A percentile compares a stretch with the other conserved stretches of the same genome.
Evolutionary conservation across 192 early-diverging fungal species (phyloP).

Genomic region (Rhizophagus clarus): DNA sequence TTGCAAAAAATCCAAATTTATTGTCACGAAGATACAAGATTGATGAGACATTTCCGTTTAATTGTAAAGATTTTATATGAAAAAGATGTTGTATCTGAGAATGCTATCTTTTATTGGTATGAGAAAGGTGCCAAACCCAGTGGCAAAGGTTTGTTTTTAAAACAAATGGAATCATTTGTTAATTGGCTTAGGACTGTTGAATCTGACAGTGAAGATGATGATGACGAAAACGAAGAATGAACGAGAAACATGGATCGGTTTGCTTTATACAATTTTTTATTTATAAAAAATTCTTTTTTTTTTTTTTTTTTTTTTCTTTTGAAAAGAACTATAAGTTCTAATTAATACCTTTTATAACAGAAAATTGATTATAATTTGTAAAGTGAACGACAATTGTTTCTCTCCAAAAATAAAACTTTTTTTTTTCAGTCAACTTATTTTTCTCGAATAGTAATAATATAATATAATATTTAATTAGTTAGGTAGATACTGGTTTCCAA

Average conservation of each 20-base stretch:
- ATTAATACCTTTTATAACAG: too few species aligned
- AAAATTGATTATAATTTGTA: too few species aligned
- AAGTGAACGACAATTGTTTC: too few species aligned
- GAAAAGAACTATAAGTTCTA: too few species aligned
- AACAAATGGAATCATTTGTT: conserved; percentile 92
- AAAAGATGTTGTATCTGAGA: conserved; percentile 87
- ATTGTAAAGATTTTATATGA: conserved; percentile 87
- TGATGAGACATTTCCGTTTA: conserved; percentile 84
- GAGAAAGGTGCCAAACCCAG: conserved; percentile 87
- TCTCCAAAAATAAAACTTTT: too few species aligned
- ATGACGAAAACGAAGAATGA: not conserved
- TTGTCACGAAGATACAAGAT: conserved; percentile 87
- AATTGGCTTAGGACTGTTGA: conserved; percentile 77
- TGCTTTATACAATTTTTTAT: not conserved
- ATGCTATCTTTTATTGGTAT: conserved; percentile 91
- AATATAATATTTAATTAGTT: not conserved
- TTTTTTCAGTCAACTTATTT: too few species aligned
- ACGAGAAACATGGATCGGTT: not conserved
- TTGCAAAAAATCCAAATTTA: conserved; percentile 84
- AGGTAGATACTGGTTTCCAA: conserved; percentile 45
- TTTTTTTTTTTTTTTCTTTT: too few species aligned
- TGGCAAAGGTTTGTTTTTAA: conserved; percentile 88
- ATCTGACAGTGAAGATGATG: conserved; percentile 67
- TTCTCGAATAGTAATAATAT: too few species aligned
- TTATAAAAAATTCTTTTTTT: too few species aligned